These are phyloP conservation scores for Hylodesmum podocarpum DNA, from an alignment of 306 rosid genomes.

Conservation along the genomic window DNA sequence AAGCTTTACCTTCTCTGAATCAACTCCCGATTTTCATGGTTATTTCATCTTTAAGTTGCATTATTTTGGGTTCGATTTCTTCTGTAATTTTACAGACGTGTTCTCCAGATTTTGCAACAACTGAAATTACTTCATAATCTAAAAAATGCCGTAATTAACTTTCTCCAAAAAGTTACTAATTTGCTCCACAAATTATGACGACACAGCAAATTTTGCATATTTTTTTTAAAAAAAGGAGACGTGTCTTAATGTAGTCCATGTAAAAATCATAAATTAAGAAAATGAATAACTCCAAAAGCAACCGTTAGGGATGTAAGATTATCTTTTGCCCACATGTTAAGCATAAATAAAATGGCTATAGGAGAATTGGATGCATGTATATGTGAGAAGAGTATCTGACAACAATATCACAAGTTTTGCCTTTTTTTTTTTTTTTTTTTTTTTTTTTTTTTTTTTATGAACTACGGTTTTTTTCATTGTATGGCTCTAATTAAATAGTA, in stretches of 20 bases:
- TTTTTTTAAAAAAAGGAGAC: not conserved
- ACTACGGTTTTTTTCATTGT: not conserved
- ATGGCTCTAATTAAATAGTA: not conserved
- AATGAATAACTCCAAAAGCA: not conserved
- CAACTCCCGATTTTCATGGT: not conserved
- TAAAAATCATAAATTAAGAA: not conserved
- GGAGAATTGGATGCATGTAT: not conserved
- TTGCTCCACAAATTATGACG: too few species aligned
- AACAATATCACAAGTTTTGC: not conserved
- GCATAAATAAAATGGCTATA: not conserved
- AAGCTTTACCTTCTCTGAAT: not conserved
- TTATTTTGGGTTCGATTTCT: not conserved
- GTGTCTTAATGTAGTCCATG: not conserved
- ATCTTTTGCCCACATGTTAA: not conserved
- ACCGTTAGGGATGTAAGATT: not conserved
- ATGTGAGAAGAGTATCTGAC: not conserved
- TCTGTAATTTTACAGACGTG: not conserved
- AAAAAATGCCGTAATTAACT: too few species aligned
- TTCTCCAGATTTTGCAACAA: not conserved
- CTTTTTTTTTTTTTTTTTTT: not conserved
- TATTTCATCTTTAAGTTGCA: not conserved
- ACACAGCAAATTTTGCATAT: too few species aligned
- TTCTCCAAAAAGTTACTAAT: too few species aligned
- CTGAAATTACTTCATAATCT: not conserved
- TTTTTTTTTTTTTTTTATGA: not conserved